These are phyloP conservation scores for Phlyctochytrium planicorne DNA, from an alignment of 192 early-diverging fungal genomes.

Conservation along the genomic window DNA sequence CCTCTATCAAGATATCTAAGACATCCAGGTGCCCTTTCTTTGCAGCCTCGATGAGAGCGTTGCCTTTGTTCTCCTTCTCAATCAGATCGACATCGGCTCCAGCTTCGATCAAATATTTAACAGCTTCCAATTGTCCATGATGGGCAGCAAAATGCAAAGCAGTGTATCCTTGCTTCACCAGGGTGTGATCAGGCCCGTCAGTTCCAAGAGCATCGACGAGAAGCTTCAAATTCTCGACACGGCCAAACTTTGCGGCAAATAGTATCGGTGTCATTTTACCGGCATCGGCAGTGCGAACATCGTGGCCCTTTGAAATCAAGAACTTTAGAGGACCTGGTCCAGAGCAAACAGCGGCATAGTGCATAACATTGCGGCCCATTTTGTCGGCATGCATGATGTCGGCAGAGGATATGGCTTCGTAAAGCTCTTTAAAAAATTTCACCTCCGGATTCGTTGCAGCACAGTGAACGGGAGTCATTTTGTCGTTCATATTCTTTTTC, in stretches of 20 bases:
- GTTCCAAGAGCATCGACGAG: conserved; percentile 27
- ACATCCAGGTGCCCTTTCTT: conserved; percentile 31
- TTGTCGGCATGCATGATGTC: too few relatives aligned
- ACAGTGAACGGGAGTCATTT: too few relatives aligned
- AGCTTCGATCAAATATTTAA: conserved; percentile 29
- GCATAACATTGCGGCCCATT: too few relatives aligned
- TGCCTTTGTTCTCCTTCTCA: conserved; percentile 29
- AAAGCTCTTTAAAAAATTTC: too few relatives aligned
- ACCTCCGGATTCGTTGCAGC: too few relatives aligned
- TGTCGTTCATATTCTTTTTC: too few relatives aligned
- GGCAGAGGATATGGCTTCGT: too few relatives aligned
- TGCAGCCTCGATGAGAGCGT: conserved; percentile 24
- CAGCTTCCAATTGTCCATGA: conserved; percentile 34
- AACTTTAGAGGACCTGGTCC: conserved; percentile 44
- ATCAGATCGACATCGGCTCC: conserved; percentile 37
- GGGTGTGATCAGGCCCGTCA: conserved; percentile 39
- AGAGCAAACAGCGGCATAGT: conserved; percentile 47
- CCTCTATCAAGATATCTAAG: conserved; percentile 34
- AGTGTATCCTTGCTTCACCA: conserved; percentile 27
- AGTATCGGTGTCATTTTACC: conserved; percentile 44
- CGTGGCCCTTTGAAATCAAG: conserved; percentile 34
- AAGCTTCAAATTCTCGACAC: conserved; percentile 28
- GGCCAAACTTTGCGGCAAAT: conserved; percentile 50
- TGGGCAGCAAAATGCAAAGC: conserved; percentile 38
- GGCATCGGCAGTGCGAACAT: conserved; percentile 31